These are phyloP conservation scores for Thermomyces lanuginosus DNA, from an alignment of 2,329 filamentous ascomycete genomes.

Conservation along the genomic window DNA sequence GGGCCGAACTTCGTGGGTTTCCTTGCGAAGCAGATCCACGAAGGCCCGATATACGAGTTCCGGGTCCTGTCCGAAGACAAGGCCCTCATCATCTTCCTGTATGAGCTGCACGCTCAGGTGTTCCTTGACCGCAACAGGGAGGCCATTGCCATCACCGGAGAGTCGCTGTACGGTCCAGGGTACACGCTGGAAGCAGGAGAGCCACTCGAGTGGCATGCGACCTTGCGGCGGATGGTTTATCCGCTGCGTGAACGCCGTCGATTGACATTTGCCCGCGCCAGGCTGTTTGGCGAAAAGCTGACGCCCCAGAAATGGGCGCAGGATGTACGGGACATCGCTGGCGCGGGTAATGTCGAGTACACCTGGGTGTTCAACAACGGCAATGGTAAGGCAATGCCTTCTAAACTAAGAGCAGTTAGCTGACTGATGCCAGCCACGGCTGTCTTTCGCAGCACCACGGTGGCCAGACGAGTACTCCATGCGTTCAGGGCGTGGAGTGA, in stretches of 20 bases:
- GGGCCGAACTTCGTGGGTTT: conserved; percentile 13
- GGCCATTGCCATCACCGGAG: conserved; percentile 13
- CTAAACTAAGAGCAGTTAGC: too few relatives aligned
- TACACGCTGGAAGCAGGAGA: conserved; percentile 11
- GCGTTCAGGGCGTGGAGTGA: conserved; percentile 14
- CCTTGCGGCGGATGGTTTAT: conserved; percentile 20
- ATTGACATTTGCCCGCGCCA: conserved; percentile 25
- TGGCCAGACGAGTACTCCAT: conserved; percentile 15
- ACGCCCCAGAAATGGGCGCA: conserved; percentile 19
- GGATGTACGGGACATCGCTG: conserved; percentile 19
- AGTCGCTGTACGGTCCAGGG: conserved; percentile 18
- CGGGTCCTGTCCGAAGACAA: conserved; percentile 14
- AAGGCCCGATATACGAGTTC: conserved; percentile 26
- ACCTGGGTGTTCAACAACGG: conserved; percentile 28
- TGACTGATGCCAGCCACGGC: too few relatives aligned
- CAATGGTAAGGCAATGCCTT: conserved; percentile 23
- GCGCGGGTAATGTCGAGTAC: conserved; percentile 23
- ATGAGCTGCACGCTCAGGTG: conserved; percentile 18
- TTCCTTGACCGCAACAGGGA: conserved; percentile 19
- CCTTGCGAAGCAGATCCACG: conserved; percentile 21
- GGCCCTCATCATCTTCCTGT: conserved; percentile 23
- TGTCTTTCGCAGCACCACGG: conserved; percentile 13
- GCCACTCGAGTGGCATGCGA: too few relatives aligned
- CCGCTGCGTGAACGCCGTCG: conserved; percentile 24
- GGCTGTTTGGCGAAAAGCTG: conserved; percentile 20